Evolutionary conservation across 2,329 filamentous ascomycete species (phyloP).

Genomic region (Neophaeococcomyces mojaviensis): DNA sequence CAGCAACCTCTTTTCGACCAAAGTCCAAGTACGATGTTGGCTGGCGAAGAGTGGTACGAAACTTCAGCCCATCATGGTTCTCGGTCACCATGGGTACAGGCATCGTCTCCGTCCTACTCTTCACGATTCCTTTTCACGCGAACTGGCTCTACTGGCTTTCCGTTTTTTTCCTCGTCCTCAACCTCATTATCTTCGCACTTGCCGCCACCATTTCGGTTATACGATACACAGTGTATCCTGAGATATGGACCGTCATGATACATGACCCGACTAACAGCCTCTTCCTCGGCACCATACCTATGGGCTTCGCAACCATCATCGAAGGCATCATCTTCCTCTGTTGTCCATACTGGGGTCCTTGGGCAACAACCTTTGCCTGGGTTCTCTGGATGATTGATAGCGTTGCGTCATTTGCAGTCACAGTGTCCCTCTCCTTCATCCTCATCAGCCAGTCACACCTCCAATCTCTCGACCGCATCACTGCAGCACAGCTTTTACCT

Average conservation of each 20-base stretch:
- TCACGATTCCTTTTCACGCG: conserved; percentile 54
- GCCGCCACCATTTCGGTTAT: conserved; percentile 45
- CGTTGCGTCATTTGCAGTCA: conserved; percentile 46
- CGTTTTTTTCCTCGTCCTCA: conserved; percentile 54
- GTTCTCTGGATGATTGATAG: conserved; percentile 53
- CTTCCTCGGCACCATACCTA: conserved; percentile 62
- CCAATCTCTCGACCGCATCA: conserved; percentile 52
- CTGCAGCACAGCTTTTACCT: conserved; percentile 59
- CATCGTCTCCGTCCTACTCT: conserved; percentile 57
- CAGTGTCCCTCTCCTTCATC: conserved; percentile 46
- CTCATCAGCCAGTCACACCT: conserved; percentile 29
- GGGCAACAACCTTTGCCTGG: conserved; percentile 51
- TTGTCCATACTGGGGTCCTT: conserved; percentile 52
- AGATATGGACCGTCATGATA: conserved; percentile 60
- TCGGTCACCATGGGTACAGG: conserved; percentile 60
- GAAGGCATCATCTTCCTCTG: conserved; percentile 58
- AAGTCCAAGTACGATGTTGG: conserved; percentile 30
- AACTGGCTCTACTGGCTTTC: conserved; percentile 53
- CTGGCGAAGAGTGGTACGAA: conserved; percentile 32
- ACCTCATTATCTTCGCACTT: conserved; percentile 48
- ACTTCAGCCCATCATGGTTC: conserved; percentile 48
- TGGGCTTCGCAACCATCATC: conserved; percentile 62
- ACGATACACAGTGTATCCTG: conserved; percentile 58
- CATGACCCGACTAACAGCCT: conserved; percentile 59
- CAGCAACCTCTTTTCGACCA: not conserved